These are phyloP conservation scores for Podaxis mareebaensis DNA, from an alignment of 768 basidiomycete genomes.

Conservation along the genomic window DNA sequence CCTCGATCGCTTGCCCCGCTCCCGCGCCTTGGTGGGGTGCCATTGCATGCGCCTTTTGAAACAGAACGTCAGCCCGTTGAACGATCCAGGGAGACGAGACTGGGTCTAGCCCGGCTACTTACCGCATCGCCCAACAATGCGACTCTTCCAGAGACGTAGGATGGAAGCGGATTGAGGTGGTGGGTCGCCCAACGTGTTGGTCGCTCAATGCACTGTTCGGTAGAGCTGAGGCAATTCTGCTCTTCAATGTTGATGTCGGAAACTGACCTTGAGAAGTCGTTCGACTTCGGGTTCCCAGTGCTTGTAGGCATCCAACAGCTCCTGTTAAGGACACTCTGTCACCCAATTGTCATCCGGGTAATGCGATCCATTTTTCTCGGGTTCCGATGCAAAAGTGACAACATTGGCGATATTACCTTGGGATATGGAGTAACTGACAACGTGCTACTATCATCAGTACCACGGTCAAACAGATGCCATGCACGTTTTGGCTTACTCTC, in stretches of 20 bases:
- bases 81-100: neutral
- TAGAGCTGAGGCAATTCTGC: neutral
- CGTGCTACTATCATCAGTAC: slow-evolving; percentile 31
- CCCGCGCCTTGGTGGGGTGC: slow-evolving; percentile 48
- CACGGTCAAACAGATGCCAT: neutral
- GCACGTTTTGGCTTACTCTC: slow-evolving; percentile 17
- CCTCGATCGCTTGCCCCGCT: slow-evolving; percentile 50
- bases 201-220: slow-evolving; percentile 20
- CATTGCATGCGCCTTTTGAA: slow-evolving; percentile 43
- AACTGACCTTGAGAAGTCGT: slow-evolving; percentile 20
- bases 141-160: slow-evolving; percentile 22
- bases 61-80: neutral
- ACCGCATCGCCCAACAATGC: slow-evolving; percentile 26
- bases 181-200: slow-evolving; percentile 26
- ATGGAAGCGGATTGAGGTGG: slow-evolving; percentile 19
- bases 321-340: slow-evolving; percentile 15
- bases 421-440: slow-evolving; percentile 51
- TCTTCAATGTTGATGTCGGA: neutral
- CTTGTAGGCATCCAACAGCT: slow-evolving; percentile 17
- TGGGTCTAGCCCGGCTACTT: neutral
- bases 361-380: slow-evolving; percentile 16
- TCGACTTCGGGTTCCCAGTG: slow-evolving; percentile 20
- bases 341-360: slow-evolving; percentile 20
- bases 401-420: slow-evolving; percentile 47
- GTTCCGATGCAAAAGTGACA: slow-evolving; percentile 35